These are phyloP conservation scores for Nidularia sp. DNA, from an alignment of 768 basidiomycete species.

Conservation along the genomic window DNA sequence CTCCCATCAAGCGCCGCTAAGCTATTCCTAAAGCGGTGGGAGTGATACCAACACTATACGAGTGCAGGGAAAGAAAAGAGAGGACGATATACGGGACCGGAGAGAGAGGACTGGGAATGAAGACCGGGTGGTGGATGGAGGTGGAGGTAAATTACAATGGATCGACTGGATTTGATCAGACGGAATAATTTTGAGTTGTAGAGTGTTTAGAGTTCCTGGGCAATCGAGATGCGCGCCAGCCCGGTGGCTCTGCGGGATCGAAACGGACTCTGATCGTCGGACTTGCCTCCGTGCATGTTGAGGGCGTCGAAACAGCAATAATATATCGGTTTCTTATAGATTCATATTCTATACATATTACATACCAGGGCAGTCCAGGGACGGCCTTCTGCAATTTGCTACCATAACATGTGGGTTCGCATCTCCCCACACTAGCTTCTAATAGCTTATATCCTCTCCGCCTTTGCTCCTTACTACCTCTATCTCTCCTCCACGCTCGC, in stretches of 20 bases:
- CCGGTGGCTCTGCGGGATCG: too few species aligned
- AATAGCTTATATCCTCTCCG: not conserved
- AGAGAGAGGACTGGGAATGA: not conserved
- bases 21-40: conserved; percentile 7
- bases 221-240: conserved; percentile 31
- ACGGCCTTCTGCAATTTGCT: conserved; percentile 5
- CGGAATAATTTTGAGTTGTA: conserved; percentile 39
- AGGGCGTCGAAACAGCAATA: too few species aligned
- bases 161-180: conserved; percentile 8
- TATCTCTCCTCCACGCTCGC: conserved; percentile 5
- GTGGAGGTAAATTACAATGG: not conserved
- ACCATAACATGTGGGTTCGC: conserved; percentile 3
- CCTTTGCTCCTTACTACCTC: conserved; percentile 6
- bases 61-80: conserved; percentile 7
- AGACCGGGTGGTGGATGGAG: not conserved
- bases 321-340: too few species aligned
- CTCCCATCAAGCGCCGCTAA: conserved; percentile 15
- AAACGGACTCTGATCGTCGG: too few species aligned
- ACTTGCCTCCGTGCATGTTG: too few species aligned
- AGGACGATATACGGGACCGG: not conserved
- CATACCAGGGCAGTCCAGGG: conserved; percentile 3
- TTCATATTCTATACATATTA: conserved; percentile 4
- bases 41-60: not conserved
- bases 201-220: conserved; percentile 46
- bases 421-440: not conserved